Base-by-base conservation (phyloP, 2,329 filamentous ascomycete genomes). In the Apiospora malaysiana region DNA sequence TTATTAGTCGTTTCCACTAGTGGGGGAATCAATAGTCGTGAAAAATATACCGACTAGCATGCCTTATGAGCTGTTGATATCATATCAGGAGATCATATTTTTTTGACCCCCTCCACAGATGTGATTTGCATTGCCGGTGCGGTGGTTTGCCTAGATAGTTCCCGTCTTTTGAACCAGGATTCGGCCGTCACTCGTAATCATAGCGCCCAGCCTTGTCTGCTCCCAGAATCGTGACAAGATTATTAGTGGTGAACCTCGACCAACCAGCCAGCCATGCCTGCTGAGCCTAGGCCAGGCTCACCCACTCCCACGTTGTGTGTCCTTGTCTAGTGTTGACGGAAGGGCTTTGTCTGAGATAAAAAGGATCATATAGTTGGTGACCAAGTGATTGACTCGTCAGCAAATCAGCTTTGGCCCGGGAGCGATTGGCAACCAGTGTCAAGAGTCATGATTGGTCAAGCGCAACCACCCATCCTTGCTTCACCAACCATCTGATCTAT, bases 21-120 rank as follows among this genome's bases (percentile, higher is more conserved):
- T 63, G 56, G 56, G 37, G 32, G 56, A 40, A 23, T 63, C 56
- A 40, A 63, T 63, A 63, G 56, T 63, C 56, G 27, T 63, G 56
- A 18, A 37, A 63, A 63, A 63, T 40, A 40, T 40, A 21, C 27
- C 21, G 37, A 40, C 56, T 63, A 63, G 56, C 56, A 18, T 6
- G 56, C 21, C 56, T 63, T 37, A 32, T 32, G 56, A 63, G 32
- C 56, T 63, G 32, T 63, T 63, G 56, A 40, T 63, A 63, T 63
- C 56, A 63, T 63, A 63, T n/a, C 56, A 63, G 56, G n/a, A 63
- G 56, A 63, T 63, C 56, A 63, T 63, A 63, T 63, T 63, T 63
- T 63, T 63, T 63, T 40, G 40, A 32, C 32, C 40, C 23, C 56
- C 56, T 63, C 56, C 56, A 63, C 56, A 63, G 56, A 63, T 63